Evolutionary conservation across 345 rosid species (phyloP), one percentile per base, ranked within the genome.

Genomic region (Isatis tinctoria): DNA sequence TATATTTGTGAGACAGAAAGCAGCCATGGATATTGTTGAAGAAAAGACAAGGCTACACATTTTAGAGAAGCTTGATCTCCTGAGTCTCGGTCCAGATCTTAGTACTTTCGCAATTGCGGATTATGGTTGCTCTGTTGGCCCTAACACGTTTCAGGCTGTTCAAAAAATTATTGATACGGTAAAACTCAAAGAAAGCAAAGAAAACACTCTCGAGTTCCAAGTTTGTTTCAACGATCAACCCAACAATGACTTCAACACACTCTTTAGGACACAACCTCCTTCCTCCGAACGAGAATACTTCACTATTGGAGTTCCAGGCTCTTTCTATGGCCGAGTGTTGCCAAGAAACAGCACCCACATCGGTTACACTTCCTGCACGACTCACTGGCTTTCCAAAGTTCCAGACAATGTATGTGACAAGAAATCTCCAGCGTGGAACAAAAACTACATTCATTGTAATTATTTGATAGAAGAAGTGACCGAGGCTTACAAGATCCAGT

Each of bases 171-270:
- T 49, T 36, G 54, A 68, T 17, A 7, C 16, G 1, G 63, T 75
- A 5, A 36, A 75, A 60, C 10, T 48, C 2, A 68, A 60, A 52
- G 27, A 36, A 13, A n/a, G 1, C 10, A 17, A 43, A 11, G 58
- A 47, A 60, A 17, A 22, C 24, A 22, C 58, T 48, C 43, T 68
- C 1, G 64, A 59, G 26, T 75, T 75, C 48, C 76, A 70, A 30
- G 81, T 83, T 2, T 78, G 22, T 28, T 83, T 83, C 82, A 83
- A 81, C 30, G 84, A 83, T 27, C 82, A 48, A 4, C n/a, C 39
- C 3, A 30, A 52, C 41, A 81, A 32, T 32, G 35, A 32, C 35
- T 32, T 83, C 56, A 80, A 80, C 78, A 73, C 74, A 6, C 84
- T 78, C 48, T 81, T 83, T 74, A 64, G 33, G 24, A 40, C 74